Percentiles rank a stretch among this genome's conserved stretches.
phyloP scores from a whole-genome alignment of 768 basidiomycete species.

The Pholiota microspora region DNA sequence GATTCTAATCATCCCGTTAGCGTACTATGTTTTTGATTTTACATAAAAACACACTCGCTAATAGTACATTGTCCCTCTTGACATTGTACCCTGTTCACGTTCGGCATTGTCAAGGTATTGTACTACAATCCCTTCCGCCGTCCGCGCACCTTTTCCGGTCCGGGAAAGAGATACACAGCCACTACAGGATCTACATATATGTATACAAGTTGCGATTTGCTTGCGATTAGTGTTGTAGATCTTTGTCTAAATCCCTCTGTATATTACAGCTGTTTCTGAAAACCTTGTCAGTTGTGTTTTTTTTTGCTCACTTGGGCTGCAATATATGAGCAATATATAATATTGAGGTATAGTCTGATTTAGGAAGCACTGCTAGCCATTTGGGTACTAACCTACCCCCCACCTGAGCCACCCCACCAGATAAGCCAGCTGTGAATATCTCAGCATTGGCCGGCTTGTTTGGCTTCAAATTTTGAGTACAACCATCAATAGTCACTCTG shows the following conservation, averaged over 20 bases:
- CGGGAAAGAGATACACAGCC: slow-evolving; percentile 21
- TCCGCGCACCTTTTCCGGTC: slow-evolving; percentile 19
- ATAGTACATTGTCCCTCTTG: slow-evolving; percentile 33
- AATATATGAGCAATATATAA: no score
- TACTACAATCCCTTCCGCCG: slow-evolving; percentile 43
- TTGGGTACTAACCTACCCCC: no score
- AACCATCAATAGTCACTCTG: no score
- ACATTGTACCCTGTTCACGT: slow-evolving; percentile 38
- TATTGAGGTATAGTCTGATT: no score
- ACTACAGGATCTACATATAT: slow-evolving; percentile 26
- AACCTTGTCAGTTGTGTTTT: no score
- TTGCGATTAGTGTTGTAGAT: not conserved
- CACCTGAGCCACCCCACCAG: no score
- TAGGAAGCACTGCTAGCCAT: no score
- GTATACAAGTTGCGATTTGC: not conserved
- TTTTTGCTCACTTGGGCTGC: no score
- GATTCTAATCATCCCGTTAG: slow-evolving; percentile 10
- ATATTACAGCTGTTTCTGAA: no score
- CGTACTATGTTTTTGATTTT: not conserved
- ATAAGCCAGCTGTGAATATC: no score
- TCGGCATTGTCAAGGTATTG: slow-evolving; percentile 41
- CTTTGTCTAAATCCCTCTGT: slow-evolving; percentile 25
- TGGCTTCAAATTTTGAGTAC: no score
- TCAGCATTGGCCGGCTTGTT: no score
- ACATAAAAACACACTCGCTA: slow-evolving; percentile 25